phyloP scores from a whole-genome alignment of 2,329 filamentous ascomycete species.

The Colletotrichum simmondsii region DNA sequence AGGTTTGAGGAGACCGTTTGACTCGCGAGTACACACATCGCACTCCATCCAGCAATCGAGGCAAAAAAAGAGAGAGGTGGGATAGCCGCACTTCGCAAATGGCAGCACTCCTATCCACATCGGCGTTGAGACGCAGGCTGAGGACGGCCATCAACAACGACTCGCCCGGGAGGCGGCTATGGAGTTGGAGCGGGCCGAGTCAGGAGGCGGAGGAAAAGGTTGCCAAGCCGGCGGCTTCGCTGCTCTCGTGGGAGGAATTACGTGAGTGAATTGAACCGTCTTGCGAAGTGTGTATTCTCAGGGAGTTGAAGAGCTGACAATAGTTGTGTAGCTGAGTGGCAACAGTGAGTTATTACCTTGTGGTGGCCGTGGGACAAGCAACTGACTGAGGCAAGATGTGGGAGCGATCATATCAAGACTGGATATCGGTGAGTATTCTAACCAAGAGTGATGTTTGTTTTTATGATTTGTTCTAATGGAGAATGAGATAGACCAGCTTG shows the following conservation, averaged over 20 bases:
- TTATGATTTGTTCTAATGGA: neutral
- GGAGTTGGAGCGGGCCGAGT: neutral
- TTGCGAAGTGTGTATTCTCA: too few relatives aligned
- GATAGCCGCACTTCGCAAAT: neutral
- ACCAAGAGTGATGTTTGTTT: fast-evolving
- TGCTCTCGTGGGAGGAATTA: slow-evolving; percentile 20
- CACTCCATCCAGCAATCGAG: neutral
- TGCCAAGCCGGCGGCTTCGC: too few relatives aligned
- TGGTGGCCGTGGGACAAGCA: too few relatives aligned
- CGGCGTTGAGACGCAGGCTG: slow-evolving; percentile 12
- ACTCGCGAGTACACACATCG: neutral
- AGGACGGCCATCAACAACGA: slow-evolving; percentile 5
- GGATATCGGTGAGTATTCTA: slow-evolving; percentile 20
- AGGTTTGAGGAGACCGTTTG: too few relatives aligned
- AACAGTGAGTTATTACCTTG: slow-evolving; percentile 6
- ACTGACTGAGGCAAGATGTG: neutral
- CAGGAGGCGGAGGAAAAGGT: neutral
- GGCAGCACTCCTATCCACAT: slow-evolving; percentile 10
- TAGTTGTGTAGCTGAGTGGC: slow-evolving; percentile 9
- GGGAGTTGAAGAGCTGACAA: neutral
- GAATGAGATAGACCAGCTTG: neutral
- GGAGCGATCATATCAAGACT: slow-evolving; percentile 24
- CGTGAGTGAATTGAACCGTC: neutral
- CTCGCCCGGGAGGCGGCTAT: neutral
- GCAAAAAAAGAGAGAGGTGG: too few relatives aligned